These are phyloP conservation scores for Alloteropsis semialata DNA, from an alignment of 176 grass and related monocot genomes.

Conservation along the genomic window DNA sequence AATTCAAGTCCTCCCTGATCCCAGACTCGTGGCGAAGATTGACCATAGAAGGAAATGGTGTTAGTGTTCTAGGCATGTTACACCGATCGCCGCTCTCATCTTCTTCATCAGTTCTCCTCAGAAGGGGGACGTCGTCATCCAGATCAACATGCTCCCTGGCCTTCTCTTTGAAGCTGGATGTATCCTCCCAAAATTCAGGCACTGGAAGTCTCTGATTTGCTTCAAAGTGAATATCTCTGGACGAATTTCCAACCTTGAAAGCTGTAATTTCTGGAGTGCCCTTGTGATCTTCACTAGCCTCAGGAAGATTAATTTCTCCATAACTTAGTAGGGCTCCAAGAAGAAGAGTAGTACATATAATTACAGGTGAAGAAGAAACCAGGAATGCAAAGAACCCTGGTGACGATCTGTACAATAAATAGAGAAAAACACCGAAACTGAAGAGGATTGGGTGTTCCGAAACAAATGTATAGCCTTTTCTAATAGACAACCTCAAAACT, in stretches of 20 bases:
- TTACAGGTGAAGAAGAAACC: constrained; percentile 72
- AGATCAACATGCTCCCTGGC: constrained; percentile 31
- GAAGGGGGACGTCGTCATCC: constrained; percentile 43
- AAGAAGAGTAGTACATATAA: constrained; percentile 76
- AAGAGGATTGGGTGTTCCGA: constrained; percentile 55
- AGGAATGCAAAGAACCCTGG: constrained; percentile 66
- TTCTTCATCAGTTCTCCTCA: constrained; percentile 34
- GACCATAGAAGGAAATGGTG: constrained; percentile 47
- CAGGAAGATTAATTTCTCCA: constrained; percentile 51
- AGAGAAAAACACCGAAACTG: constrained; percentile 46
- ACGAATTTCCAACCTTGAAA: constrained; percentile 30
- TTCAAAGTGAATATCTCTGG: constrained; percentile 36
- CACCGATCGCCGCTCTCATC: constrained; percentile 17
- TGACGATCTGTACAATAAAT: constrained; percentile 61
- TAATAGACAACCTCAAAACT: constrained; percentile 61
- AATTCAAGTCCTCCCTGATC: not conserved
- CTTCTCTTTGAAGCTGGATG: constrained; percentile 21
- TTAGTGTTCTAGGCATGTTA: constrained; percentile 20
- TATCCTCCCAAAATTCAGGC: constrained; percentile 23
- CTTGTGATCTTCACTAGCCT: constrained; percentile 39
- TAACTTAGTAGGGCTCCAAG: constrained; percentile 80
- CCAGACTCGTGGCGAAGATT: constrained; percentile 20
- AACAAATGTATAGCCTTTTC: constrained; percentile 49
- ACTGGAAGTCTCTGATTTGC: constrained; percentile 24
- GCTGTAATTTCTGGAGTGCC: constrained; percentile 33